A percentile compares a stretch with the other conserved stretches of the same genome.
Evolutionary conservation across 2,329 filamentous ascomycete genomes (phyloP).

Genomic region (Trichoderma cornu-damae): DNA sequence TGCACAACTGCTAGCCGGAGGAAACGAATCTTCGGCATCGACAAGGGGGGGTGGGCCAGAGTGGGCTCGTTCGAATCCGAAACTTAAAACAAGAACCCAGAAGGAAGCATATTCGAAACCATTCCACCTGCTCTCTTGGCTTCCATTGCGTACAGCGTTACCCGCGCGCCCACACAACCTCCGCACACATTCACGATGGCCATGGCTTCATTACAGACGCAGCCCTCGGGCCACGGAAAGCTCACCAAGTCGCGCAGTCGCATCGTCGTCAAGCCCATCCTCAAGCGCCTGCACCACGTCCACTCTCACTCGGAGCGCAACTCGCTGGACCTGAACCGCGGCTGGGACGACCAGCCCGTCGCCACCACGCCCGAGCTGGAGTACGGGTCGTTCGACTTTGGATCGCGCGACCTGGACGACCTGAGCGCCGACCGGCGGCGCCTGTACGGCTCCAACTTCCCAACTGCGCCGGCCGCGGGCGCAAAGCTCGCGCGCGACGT

Average conservation of each 20-base stretch:
- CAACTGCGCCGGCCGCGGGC: constrained; percentile 24
- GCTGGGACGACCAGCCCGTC: constrained; percentile 50
- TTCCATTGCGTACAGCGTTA: not conserved
- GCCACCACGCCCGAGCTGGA: constrained; percentile 21
- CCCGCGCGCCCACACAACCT: not conserved
- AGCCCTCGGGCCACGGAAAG: constrained; percentile 25
- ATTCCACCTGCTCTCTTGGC: not conserved
- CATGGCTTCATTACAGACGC: constrained; percentile 30
- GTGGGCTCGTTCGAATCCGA: constrained; percentile 6
- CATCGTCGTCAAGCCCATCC: constrained; percentile 54
- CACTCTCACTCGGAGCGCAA: constrained; percentile 51
- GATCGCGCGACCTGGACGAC: constrained; percentile 27
- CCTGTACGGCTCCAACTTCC: constrained; percentile 17
- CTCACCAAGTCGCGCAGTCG: constrained; percentile 44
- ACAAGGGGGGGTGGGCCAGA: not conserved
- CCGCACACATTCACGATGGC: not conserved
- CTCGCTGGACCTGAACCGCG: constrained; percentile 57
- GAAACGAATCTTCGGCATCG: constrained; percentile 15
- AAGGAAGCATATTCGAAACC: constrained; percentile 12
- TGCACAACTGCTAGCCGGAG: not conserved
- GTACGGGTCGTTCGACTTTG: constrained; percentile 30
- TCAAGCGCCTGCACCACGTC: constrained; percentile 48
- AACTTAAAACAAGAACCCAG: constrained; percentile 17
- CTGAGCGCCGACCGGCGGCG: constrained; percentile 19
- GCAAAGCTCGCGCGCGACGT: constrained; percentile 37